phyloP scores from a whole-genome alignment of 495 filamentous ascomycete species.

The Sphaerosporella brunnea region DNA sequence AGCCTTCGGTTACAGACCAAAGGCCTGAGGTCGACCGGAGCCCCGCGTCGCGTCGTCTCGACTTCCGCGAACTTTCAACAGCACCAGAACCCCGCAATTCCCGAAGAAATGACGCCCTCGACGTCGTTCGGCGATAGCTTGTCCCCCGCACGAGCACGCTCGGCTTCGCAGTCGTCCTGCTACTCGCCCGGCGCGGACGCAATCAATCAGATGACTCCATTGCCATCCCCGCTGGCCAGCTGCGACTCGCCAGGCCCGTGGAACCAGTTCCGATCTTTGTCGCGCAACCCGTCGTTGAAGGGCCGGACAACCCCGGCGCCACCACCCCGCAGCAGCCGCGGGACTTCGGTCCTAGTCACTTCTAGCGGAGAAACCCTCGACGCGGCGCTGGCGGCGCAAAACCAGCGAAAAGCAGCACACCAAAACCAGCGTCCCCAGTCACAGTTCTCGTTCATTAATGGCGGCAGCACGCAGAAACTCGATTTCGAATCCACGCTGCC shows the following conservation, averaged over 20 bases:
- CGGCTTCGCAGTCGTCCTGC: constrained; percentile 12
- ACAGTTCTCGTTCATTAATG: constrained; percentile 5
- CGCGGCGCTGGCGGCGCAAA: constrained; percentile 31
- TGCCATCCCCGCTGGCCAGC: constrained; percentile 70
- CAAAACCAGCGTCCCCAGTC: constrained; percentile 14
- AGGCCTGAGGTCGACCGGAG: too few species aligned
- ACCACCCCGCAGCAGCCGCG: constrained; percentile 29
- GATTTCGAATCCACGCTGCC: constrained; percentile 3
- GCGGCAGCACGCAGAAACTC: background rate
- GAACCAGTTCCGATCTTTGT: constrained; percentile 37
- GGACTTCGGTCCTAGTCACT: constrained; percentile 31
- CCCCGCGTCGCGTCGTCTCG: too few species aligned
- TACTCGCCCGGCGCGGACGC: constrained; percentile 21
- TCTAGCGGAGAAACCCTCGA: constrained; percentile 36
- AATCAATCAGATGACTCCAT: constrained; percentile 45
- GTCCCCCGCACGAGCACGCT: constrained; percentile 10
- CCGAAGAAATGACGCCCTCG: too few species aligned
- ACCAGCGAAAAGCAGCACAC: constrained; percentile 37
- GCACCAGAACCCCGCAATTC: too few species aligned
- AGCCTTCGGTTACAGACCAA: too few species aligned
- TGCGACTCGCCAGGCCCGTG: constrained; percentile 57
- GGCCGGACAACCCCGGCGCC: constrained; percentile 27
- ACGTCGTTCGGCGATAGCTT: constrained; percentile 16
- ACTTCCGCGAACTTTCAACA: too few species aligned
- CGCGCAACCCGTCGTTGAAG: constrained; percentile 26